A percentile compares a stretch with the other conserved stretches of the same genome.
These are phyloP conservation scores for Orbilia blumenaviensis DNA, from an alignment of 2,329 filamentous ascomycete genomes.

Conservation along the genomic window DNA sequence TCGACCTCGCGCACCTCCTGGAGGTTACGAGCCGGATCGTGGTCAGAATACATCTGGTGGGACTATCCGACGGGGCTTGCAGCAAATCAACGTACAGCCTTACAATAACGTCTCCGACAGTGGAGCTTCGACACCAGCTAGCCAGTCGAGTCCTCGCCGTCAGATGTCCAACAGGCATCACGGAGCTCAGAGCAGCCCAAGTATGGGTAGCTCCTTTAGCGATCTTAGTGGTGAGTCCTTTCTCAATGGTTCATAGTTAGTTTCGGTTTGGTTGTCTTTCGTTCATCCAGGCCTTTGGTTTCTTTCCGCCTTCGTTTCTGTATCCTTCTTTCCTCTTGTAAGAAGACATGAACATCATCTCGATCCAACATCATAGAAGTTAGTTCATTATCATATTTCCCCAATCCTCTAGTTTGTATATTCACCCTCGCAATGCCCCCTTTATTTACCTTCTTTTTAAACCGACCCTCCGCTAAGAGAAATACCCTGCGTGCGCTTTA, in stretches of 20 bases:
- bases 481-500: constrained; percentile 29
- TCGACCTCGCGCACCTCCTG: constrained; percentile 22
- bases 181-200: constrained; percentile 77
- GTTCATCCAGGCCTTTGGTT: not conserved
- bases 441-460: constrained; percentile 28
- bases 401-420: not conserved
- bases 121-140: constrained; percentile 69
- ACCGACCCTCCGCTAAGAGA: constrained; percentile 50
- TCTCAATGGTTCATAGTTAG: constrained; percentile 50
- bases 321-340: not conserved
- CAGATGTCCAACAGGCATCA: constrained; percentile 67
- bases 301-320: not conserved
- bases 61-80: constrained; percentile 38
- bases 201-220: constrained; percentile 86
- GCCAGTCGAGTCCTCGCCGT: constrained; percentile 68
- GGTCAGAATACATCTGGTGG: constrained; percentile 43
- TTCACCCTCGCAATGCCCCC: too few relatives aligned
- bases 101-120: constrained; percentile 60
- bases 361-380: not conserved
- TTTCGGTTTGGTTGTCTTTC: not conserved
- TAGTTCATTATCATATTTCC: too few relatives aligned
- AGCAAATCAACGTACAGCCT: constrained; percentile 53
- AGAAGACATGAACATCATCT: not conserved
- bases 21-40: constrained; percentile 48
- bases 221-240: constrained; percentile 75